Evolutionary conservation across 306 rosid species (phyloP).

Genomic region (Cucumis cinereus): DNA sequence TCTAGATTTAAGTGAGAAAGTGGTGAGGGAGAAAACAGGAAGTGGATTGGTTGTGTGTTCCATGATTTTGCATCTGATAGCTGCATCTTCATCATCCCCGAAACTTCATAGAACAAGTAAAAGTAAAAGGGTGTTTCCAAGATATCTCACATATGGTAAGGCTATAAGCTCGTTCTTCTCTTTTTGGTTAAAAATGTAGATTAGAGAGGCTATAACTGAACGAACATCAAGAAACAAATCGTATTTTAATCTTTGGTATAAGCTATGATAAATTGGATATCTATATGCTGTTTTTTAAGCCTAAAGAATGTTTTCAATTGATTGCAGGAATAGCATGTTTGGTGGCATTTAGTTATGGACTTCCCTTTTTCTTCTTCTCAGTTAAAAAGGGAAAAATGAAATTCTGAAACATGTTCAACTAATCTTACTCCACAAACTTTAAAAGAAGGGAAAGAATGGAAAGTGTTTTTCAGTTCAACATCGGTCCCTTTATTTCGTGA

Average conservation of each 20-base stretch:
- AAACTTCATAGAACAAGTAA: background rate
- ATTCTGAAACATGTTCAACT: conserved; percentile 10
- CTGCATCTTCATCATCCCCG: conserved; percentile 5
- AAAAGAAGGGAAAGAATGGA: background rate
- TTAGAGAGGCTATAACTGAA: too few species aligned
- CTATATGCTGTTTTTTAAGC: too few species aligned
- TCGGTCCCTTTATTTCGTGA: background rate
- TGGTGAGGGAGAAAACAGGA: conserved; percentile 50
- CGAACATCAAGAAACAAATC: too few species aligned
- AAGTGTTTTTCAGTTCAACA: background rate
- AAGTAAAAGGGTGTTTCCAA: background rate
- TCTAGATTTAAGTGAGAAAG: conserved; percentile 46
- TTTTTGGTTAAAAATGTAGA: too few species aligned
- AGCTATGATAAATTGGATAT: too few species aligned
- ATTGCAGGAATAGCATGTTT: conserved; percentile 37
- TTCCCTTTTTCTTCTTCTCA: conserved; percentile 41
- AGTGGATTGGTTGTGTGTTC: conserved; percentile 33
- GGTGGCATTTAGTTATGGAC: conserved; percentile 46
- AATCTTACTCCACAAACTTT: background rate
- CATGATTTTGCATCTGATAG: conserved; percentile 28
- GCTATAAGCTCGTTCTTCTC: background rate
- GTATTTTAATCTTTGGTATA: too few species aligned
- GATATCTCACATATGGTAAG: conserved; percentile 32
- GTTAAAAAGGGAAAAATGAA: conserved; percentile 33
- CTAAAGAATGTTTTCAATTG: background rate